phyloP scores from a whole-genome alignment of 176 grass and related monocot genomes.

The Pontederia crassipes region DNA sequence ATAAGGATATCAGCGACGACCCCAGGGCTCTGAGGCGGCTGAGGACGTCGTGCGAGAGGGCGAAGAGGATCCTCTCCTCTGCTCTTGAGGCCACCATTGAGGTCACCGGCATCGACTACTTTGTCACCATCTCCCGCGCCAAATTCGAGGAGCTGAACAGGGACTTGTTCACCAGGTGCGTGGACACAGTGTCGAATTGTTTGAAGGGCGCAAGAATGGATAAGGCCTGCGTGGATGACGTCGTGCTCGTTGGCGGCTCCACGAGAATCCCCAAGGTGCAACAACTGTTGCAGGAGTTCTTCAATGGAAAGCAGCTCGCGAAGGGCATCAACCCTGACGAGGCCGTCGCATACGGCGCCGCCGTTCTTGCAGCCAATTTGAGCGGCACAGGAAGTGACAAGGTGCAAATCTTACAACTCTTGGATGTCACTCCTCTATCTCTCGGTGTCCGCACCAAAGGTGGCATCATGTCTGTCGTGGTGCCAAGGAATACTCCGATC shows the following conservation, averaged over 20 bases:
- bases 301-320: constrained; percentile 6
- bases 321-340: too few relatives aligned
- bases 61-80: constrained; percentile 16
- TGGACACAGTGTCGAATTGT: constrained; percentile 20
- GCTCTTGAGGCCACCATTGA: constrained; percentile 1
- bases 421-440: too few relatives aligned
- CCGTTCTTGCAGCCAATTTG: too few relatives aligned
- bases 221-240: constrained; percentile 3
- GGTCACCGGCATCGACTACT: constrained; percentile 10
- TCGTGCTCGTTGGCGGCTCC: constrained; percentile 9
- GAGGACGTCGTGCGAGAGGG: constrained; percentile 4
- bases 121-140: constrained; percentile 2
- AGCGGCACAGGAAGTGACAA: too few relatives aligned
- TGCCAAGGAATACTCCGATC: too few relatives aligned
- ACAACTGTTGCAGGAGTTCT: constrained; percentile 14
- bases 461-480: too few relatives aligned
- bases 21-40: constrained; percentile 14
- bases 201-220: constrained; percentile 9
- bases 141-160: constrained; percentile 8
- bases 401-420: too few relatives aligned
- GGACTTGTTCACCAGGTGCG: constrained; percentile 14
- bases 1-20: constrained; percentile 3
- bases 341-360: too few relatives aligned
- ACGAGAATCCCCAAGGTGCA: constrained; percentile 10
- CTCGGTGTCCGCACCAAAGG: too few relatives aligned